These are phyloP conservation scores for Prunus mume DNA, from an alignment of 306 rosid species.

Conservation along the genomic window DNA sequence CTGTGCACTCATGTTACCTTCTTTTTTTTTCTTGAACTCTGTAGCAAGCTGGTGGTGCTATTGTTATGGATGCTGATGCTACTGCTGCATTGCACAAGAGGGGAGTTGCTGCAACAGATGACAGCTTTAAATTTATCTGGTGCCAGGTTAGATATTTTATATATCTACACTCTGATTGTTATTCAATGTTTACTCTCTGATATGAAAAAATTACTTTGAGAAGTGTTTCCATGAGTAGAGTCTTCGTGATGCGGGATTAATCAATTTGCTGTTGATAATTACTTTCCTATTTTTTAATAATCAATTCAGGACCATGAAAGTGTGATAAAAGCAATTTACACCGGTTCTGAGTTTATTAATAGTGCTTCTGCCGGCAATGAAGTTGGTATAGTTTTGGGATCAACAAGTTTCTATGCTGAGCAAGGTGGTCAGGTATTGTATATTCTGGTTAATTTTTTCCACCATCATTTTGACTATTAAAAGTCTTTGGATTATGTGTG, in stretches of 20 bases:
- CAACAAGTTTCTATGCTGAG: slow-evolving; percentile 97
- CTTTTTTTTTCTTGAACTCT: slow-evolving; percentile 2
- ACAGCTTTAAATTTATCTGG: slow-evolving; percentile 81
- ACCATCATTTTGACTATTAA: neutral
- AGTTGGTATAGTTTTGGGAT: slow-evolving; percentile 76
- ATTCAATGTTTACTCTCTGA: neutral
- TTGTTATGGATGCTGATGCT: slow-evolving; percentile 91
- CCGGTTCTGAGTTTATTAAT: slow-evolving; percentile 71
- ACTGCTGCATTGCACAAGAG: slow-evolving; percentile 71
- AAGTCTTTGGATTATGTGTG: neutral
- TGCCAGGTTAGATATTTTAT: slow-evolving; percentile 44
- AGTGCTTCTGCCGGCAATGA: slow-evolving; percentile 52
- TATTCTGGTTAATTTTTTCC: neutral
- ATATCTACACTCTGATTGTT: neutral
- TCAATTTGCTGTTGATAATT: slow-evolving; percentile 7
- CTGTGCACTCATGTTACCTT: neutral
- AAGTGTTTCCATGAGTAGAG: neutral
- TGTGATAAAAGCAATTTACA: slow-evolving; percentile 76
- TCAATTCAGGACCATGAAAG: slow-evolving; percentile 70
- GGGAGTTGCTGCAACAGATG: slow-evolving; percentile 74
- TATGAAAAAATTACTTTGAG: neutral
- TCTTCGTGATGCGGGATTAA: neutral
- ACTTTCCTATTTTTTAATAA: slow-evolving; percentile 8
- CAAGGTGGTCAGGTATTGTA: slow-evolving; percentile 98
- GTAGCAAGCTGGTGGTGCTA: slow-evolving; percentile 92